Percentiles rank a stretch among this genome's conserved stretches.
Conservation (phyloP, 73 alveolate species). For the Breviolum minutum region DNA sequence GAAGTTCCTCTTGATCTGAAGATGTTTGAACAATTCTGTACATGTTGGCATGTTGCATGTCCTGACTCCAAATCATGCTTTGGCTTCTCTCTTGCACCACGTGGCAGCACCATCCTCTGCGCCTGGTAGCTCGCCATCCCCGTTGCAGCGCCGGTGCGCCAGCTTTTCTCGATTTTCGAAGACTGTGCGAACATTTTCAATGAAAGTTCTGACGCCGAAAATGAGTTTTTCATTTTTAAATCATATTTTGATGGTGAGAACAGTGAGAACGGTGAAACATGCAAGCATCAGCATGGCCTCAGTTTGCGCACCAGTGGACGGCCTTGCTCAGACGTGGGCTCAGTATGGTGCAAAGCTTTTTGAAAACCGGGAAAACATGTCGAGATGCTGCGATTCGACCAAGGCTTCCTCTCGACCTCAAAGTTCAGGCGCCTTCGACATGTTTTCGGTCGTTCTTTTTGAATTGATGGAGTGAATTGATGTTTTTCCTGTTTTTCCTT, state of each 20-base stretch:
- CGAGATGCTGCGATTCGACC: neutral
- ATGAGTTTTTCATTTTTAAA: neutral
- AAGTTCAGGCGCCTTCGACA: neutral
- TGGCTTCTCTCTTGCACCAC: neutral
- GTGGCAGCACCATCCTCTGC: constrained; percentile 58
- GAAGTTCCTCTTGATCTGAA: neutral
- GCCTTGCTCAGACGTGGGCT: neutral
- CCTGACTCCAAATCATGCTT: neutral
- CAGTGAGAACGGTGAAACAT: no score
- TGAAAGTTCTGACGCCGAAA: no score
- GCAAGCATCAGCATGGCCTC: neutral
- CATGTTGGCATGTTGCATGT: neutral
- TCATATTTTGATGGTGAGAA: neutral
- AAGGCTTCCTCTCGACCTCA: constrained; percentile 33
- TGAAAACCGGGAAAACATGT: neutral
- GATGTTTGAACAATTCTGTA: no score
- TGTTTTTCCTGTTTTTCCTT: no score
- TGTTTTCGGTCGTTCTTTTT: neutral
- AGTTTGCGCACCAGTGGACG: constrained; percentile 38
- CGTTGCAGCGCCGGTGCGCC: constrained; percentile 69
- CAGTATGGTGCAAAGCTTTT: neutral
- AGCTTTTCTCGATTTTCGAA: neutral
- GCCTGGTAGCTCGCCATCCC: constrained; percentile 60
- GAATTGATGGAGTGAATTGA: no score
- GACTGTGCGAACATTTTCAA: neutral